These are phyloP conservation scores for Dendrobium nobile DNA, from an alignment of 106 monocot species.

Conservation along the genomic window DNA sequence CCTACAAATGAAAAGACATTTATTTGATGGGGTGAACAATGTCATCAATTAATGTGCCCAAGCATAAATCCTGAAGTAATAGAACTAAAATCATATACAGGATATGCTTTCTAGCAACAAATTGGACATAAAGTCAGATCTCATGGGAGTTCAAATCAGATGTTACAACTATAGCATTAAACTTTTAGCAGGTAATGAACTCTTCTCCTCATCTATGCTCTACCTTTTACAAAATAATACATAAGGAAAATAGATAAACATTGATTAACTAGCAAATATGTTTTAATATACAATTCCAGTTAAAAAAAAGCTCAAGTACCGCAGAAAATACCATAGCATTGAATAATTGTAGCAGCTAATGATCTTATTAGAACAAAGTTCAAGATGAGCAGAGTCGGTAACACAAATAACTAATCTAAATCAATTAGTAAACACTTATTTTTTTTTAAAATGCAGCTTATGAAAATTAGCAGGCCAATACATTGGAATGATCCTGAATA, in stretches of 20 bases:
- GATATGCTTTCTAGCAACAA: constrained; percentile 6
- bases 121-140: constrained; percentile 7
- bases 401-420: background rate
- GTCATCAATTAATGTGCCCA: constrained; percentile 71
- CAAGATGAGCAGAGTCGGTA: background rate
- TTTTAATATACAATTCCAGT: background rate
- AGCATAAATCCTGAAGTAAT: constrained; percentile 64
- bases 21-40: constrained; percentile 85
- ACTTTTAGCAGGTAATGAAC: background rate
- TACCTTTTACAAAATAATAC: constrained; percentile 1
- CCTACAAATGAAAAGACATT: constrained; percentile 98
- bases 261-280: background rate
- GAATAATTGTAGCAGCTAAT: background rate
- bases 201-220: background rate
- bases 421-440: background rate
- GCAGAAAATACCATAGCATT: background rate
- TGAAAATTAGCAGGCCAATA: background rate
- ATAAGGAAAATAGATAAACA: background rate
- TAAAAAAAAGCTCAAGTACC: background rate
- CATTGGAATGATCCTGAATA: background rate
- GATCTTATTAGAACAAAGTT: background rate
- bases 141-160: constrained; percentile 1
- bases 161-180: background rate
- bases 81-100: constrained; percentile 21
- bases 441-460: background rate